Evolutionary conservation across 441 rosid species (phyloP).

Genomic region (Rhodomyrtus psidioides): DNA sequence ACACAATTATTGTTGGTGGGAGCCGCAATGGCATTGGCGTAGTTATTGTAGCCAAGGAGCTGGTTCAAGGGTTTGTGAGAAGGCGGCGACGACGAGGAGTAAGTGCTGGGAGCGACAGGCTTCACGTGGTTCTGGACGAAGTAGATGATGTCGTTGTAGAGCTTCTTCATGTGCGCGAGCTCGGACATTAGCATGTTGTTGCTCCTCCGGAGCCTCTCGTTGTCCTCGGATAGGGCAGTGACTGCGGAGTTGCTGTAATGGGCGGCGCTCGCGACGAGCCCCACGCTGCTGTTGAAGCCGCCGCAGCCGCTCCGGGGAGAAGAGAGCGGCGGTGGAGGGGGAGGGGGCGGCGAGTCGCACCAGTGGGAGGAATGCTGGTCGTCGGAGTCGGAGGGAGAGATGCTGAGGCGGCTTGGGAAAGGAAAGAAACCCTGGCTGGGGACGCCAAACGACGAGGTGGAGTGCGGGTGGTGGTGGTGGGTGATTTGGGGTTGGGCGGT

Average conservation of each 20-base stretch:
- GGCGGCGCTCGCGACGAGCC: neutral
- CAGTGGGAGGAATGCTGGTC: neutral
- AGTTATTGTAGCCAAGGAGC: neutral
- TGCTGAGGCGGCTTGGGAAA: neutral
- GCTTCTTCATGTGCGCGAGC: slow-evolving; percentile 82
- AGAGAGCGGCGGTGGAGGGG: neutral
- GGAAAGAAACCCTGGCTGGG: neutral
- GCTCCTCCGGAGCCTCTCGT: slow-evolving; percentile 71
- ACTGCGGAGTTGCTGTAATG: slow-evolving; percentile 19
- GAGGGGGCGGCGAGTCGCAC: neutral
- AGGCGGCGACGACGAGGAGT: neutral
- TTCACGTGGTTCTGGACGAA: slow-evolving; percentile 89
- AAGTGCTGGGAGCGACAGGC: slow-evolving; percentile 31
- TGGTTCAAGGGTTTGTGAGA: slow-evolving; percentile 3
- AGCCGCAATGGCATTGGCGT: neutral
- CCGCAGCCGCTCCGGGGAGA: neutral
- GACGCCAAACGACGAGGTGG: neutral
- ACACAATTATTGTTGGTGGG: neutral
- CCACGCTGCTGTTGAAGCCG: neutral
- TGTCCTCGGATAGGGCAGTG: slow-evolving; percentile 66
- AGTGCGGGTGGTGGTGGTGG: neutral
- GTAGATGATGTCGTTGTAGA: slow-evolving; percentile 87
- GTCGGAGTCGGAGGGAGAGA: slow-evolving; percentile 1
- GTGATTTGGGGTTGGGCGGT: neutral
- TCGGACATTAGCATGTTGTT: slow-evolving; percentile 78